A percentile compares a stretch with the other conserved stretches of the same genome.
phyloP scores from a whole-genome alignment of 2,329 filamentous ascomycete species.

The Calonectria montana region DNA sequence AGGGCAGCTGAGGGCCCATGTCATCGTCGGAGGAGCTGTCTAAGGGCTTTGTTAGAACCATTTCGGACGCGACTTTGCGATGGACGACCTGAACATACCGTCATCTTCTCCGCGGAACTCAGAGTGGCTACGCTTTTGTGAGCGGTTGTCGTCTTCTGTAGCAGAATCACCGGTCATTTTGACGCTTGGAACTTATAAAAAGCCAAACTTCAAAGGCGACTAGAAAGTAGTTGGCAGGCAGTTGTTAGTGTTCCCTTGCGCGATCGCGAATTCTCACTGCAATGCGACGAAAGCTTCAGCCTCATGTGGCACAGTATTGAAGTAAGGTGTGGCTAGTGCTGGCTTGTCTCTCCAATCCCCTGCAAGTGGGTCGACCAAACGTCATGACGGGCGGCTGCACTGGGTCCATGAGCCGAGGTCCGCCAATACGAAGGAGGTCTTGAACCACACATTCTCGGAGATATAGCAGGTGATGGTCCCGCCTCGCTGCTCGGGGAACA shows the following conservation, averaged over 20 bases:
- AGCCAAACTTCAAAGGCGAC: neutral
- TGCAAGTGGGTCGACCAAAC: conserved; percentile 18
- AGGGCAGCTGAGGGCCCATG: conserved; percentile 91
- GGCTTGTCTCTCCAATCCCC: neutral
- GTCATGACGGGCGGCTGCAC: conserved; percentile 25
- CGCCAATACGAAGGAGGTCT: conserved; percentile 9
- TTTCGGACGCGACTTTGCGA: neutral
- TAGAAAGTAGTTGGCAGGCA: neutral
- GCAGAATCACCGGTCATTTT: conserved; percentile 42
- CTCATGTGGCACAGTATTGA: conserved; percentile 38
- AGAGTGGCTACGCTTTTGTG: conserved; percentile 64
- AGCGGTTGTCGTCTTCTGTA: conserved; percentile 48
- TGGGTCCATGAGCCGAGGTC: conserved; percentile 9
- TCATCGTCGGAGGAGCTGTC: conserved; percentile 88
- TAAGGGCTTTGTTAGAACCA: conserved; percentile 39
- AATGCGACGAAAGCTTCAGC: conserved; percentile 30
- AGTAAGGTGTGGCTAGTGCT: conserved; percentile 31
- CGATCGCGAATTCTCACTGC: conserved; percentile 1
- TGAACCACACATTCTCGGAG: conserved; percentile 6
- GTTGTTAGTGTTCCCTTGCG: neutral
- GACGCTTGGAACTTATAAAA: neutral
- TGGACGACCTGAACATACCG: conserved; percentile 50
- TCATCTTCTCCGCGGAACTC: conserved; percentile 63
- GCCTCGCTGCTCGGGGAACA: neutral
- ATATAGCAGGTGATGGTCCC: neutral